Evolutionary conservation across 1,284 basidiomycete genomes (phyloP), one percentile per base, ranked within the genome.

Genomic region (Malassezia cuniculi): DNA sequence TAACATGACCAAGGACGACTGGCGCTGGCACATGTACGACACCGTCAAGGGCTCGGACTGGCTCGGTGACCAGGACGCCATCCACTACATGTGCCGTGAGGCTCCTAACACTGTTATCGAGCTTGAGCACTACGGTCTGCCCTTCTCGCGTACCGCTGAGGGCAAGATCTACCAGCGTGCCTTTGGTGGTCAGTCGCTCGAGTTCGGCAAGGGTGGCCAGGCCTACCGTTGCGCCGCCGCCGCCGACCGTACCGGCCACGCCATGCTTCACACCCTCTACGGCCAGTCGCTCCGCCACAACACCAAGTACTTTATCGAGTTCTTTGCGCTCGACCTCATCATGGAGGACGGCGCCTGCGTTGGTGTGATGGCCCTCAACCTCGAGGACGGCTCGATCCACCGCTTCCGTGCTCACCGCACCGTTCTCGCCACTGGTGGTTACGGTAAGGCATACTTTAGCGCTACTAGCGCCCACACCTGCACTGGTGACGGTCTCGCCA

Each of bases 221-320:
- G 93, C 93, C 18, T 97, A 99, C 72, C 85, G 93, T 53, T 97
- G 90, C 69, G 90, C 90, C 48, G 89, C 90, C 47, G 93, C 93
- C 6, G 93, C 93, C 48, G 93, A 99, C 71, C 85, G 93, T 71
- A 97, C 93, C 12, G 93, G 93, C 17, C 93, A 99, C 68, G 93
- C 93, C 29, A 80, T 99, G 67, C 79, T 99, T 39, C 93, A 97
- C 76, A 93, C 89, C 12, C 83, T 99, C 45, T 94, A 94, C 68
- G 93, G 93, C 59, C 93, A 97, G 75, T 97, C 93, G 48, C 79
- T 97, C 50, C 82, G 87, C 51, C 93, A 99, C 76, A 82, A 97
- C 76, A 97, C 93, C 69, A 93, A 95, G 72, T 99, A 94, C 73
- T 97, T 99, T 75, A 95, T 99, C 71, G 93, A 99, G 71, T 99